Conservation (phyloP, 1,284 basidiomycete species). For the Trametes polyzona region DNA sequence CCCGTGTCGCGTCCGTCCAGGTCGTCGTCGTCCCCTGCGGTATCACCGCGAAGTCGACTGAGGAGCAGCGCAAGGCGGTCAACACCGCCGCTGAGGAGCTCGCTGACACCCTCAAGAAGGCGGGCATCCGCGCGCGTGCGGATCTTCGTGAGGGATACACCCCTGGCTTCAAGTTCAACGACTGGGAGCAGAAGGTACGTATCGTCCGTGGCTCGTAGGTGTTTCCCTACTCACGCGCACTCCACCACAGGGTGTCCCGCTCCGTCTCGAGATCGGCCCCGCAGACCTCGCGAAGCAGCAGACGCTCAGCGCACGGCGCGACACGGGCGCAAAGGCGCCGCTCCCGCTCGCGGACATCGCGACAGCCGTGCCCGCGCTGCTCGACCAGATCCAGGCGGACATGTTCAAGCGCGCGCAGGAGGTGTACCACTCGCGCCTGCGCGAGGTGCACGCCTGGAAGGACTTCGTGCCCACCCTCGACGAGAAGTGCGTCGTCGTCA, state of each 20-base stretch:
- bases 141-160: conserved; percentile 96
- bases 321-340: conserved; percentile 83
- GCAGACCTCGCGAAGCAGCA: conserved; percentile 88
- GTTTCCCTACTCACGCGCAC: not conserved
- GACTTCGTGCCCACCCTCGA: conserved; percentile 92
- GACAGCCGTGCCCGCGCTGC: conserved; percentile 62
- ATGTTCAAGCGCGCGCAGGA: conserved; percentile 87
- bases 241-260: conserved; percentile 84
- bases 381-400: conserved; percentile 88
- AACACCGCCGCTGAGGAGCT: conserved; percentile 81
- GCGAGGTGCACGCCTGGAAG: conserved; percentile 85
- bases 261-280: conserved; percentile 96
- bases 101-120: conserved; percentile 70
- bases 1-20: conserved; percentile 92
- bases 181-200: conserved; percentile 94
- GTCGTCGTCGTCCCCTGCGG: conserved; percentile 94
- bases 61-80: conserved; percentile 73
- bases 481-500: conserved; percentile 84
- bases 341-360: conserved; percentile 70
- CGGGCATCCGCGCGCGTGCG: conserved; percentile 84
- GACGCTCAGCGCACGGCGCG: conserved; percentile 87
- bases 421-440: conserved; percentile 76
- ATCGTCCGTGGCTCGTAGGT: not conserved
- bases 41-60: conserved; percentile 82
- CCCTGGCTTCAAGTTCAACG: conserved; percentile 98